Base-by-base conservation (phyloP, 2,329 filamentous ascomycete genomes). In the Emericellopsis atlantica region DNA sequence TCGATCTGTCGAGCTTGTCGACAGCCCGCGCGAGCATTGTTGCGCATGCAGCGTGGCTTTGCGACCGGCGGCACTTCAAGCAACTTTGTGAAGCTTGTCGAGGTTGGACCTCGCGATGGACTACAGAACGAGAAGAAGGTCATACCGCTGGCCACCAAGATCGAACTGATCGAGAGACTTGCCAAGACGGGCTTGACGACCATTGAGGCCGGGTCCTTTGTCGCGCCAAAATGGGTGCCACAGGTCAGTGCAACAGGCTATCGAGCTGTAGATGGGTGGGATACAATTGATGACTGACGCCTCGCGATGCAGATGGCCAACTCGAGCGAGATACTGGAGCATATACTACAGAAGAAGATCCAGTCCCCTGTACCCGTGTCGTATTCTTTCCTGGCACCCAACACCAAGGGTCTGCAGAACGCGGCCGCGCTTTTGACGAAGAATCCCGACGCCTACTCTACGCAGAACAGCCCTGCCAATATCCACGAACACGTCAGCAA, bases 81-180 rank as follows among this genome's bases (percentile, higher is more conserved):
- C 54, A 69, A 65, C 52, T 57, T 53, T 44, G 70, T 78, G 45
- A 72, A 68, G 60, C 79, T 93, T 32, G 80, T 92, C 46, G 86
- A 93, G 64, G 86, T 93, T 46, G 85, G 84, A 8, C 85, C 86
- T 29, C 72, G 86, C 48, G 86, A 93, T 65, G 86, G 86, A n/a
- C 64, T 93, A 40, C 86, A 94, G 57, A 93, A 92, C 55, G 84
- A 92, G 65, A 84, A 83, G 62, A 74, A 67, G 47, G 69, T 69
- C 23, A 81, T 93, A 47, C 67, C 84, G 0, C 65, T 85, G 10
- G 67, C 70, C 6, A 87, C 79, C 3, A 93, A 93, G 60, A 73
- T 90, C 42, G 76, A 88, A 49, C 61, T 93, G 40, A 83, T 93
- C 32, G 71, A 80, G 49, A 67, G 75, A 45, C 64, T 93, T 45